These are phyloP conservation scores for Zalaria sp. DNA, from an alignment of 2,329 filamentous ascomycete genomes.

Conservation along the genomic window DNA sequence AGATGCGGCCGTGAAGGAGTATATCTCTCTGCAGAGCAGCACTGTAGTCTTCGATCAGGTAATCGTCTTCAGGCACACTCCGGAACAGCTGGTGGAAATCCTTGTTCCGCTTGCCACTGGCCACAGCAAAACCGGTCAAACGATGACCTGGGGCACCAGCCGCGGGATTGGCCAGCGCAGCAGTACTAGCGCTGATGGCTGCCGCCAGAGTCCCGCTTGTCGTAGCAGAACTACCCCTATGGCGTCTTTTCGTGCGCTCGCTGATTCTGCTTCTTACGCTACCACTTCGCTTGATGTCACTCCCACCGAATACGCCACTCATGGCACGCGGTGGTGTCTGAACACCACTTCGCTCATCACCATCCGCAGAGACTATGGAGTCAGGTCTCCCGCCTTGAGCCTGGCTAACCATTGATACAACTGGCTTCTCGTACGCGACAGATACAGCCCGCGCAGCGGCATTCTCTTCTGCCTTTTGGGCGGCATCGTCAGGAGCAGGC, in stretches of 20 bases:
- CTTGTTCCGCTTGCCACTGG: slow-evolving; percentile 87
- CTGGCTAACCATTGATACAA: slow-evolving; percentile 14
- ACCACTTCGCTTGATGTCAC: slow-evolving; percentile 38
- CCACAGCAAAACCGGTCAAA: slow-evolving; percentile 87
- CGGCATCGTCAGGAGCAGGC: slow-evolving; percentile 29
- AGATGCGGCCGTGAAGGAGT: slow-evolving; percentile 79
- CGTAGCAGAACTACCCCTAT: slow-evolving; percentile 64
- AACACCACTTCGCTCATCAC: slow-evolving; percentile 31
- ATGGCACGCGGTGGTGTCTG: slow-evolving; percentile 54
- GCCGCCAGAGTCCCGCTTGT: slow-evolving; percentile 56
- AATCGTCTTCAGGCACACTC: slow-evolving; percentile 95
- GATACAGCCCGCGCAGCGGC: slow-evolving; percentile 46
- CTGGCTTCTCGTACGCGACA: slow-evolving; percentile 40
- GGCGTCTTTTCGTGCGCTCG: slow-evolving; percentile 42
- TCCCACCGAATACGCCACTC: slow-evolving; percentile 44
- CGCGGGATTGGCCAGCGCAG: slow-evolving; percentile 52
- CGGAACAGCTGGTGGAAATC: slow-evolving; percentile 91
- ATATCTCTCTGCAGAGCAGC: slow-evolving; percentile 94
- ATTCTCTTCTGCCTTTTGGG: slow-evolving; percentile 43
- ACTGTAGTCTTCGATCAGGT: slow-evolving; percentile 96
- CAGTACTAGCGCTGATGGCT: slow-evolving; percentile 55
- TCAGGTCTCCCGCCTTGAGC: slow-evolving; percentile 21
- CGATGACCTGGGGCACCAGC: slow-evolving; percentile 50
- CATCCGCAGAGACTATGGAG: slow-evolving; percentile 24
- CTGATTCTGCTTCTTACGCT: slow-evolving; percentile 41